Base-by-base conservation (phyloP, 2,329 filamentous ascomycete genomes). In the Periglandula ipomoeae region DNA sequence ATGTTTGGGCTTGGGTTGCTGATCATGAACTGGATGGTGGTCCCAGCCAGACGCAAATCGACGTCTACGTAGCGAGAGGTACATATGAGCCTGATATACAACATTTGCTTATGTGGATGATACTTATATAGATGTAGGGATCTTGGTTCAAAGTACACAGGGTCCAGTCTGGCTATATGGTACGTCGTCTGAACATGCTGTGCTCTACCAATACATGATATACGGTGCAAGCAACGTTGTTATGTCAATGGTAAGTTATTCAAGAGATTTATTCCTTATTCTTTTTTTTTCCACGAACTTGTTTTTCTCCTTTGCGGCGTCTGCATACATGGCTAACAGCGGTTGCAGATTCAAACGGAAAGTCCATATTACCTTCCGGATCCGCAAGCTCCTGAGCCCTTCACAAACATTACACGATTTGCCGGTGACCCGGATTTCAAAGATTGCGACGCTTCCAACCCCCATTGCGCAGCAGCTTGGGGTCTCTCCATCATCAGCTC, bases 311-410 rank as follows among this genome's bases (percentile, higher is more conserved):
- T n/a, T n/a, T n/a, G n/a, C n/a, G n/a, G n/a, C n/a, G n/a, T n/a
- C n/a, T n/a, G n/a, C n/a, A n/a, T n/a, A n/a, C n/a, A n/a, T 27
- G 6, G 26, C 26, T 27, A 27, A 27, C 11, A 27, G 11, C 77
- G 82, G 68, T 75, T 73, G 15, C 65, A 81, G 44, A 79, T 87
- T 50, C 84, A 87, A 60, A 79, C 79, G 0, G 84, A 88, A 61
- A 84, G 81, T 2, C 79, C 83, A 10, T 82, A 76, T 67, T 56
- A 83, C 44, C 3, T 54, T 55, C 2, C 40, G 13, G 15, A 52
- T 54, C 11, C 44, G 9, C 7, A n/a, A n/a, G n/a, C 46, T 8
- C 54, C 53, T 5, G 57, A 45, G 22, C 59, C 55, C 2, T 60
- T 58, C 30, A n/a, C 30, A 2, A 34, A 45, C 13, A 39, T 55